Base-by-base conservation (phyloP, 306 rosid species). In the Cicer cuneatum region DNA sequence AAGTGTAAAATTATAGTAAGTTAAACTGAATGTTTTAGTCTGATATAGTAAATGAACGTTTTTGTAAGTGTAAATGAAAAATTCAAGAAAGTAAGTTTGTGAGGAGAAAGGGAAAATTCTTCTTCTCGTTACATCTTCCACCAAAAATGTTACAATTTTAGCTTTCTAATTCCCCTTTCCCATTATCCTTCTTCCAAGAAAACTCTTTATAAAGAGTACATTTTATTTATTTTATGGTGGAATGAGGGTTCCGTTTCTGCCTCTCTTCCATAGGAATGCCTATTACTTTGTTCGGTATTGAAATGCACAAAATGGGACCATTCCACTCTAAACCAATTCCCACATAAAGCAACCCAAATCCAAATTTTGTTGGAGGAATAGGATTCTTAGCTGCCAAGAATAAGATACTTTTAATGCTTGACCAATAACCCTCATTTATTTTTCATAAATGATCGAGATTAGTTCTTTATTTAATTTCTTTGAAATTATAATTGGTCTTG, bases 81-180 rank as follows among this genome's bases (percentile, higher is more conserved):
- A 3, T 35, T 18, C 53, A 7, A 38, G 59, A 73, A 15, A 15
- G 41, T 63, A 62, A 14, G 24, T 74, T 48, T 60, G 41, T 57
- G 33, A 16, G 59, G 33, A 18, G 19, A 54, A 54, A 1, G 11
- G 60, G 60, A 12, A 16, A 54, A 18, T 54, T 9, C 6, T 60
- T 56, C 35, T 9, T 49, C 13, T 49, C 8, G 14, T 61, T 61
- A 49, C 16, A 18, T 13, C 65, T 61, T 61, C 16, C 47, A 21
- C 13, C 48, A 3, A 10, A 48, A 11, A 46, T 12, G 15, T 38
- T 38, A 62, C 10, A 46, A 46, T 5, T 61, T 69, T 12, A 21
- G 12, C 41, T 66, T n/a, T 37, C 18, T 13, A 52, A 73, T 57
- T 42, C 14, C 41, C 71, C 24, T 66, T 38, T 18, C 21, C 7